These are phyloP conservation scores for Boletus edulis DNA, from an alignment of 768 basidiomycete species.

Conservation along the genomic window DNA sequence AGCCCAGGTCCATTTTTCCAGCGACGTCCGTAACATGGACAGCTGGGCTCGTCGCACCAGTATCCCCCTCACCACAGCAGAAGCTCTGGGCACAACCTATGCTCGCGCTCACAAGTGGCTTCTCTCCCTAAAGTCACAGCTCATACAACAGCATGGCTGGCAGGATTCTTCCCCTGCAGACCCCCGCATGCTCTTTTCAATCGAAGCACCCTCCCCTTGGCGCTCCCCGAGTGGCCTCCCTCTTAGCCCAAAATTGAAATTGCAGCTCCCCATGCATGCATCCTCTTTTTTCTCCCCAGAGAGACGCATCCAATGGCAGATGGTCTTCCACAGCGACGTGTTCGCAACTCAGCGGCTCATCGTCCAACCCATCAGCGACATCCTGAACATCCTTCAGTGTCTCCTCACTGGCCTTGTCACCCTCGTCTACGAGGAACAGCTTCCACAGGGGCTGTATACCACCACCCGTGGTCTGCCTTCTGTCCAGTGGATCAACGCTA, in stretches of 20 bases:
- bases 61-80: slow-evolving; percentile 80
- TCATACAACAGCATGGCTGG: slow-evolving; percentile 72
- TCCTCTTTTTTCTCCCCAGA: slow-evolving; percentile 86
- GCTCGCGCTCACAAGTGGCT: slow-evolving; percentile 80
- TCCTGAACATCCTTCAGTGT: slow-evolving; percentile 66
- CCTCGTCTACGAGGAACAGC: slow-evolving; percentile 70
- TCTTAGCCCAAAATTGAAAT: slow-evolving; percentile 67
- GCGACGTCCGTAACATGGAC: slow-evolving; percentile 79
- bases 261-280: slow-evolving; percentile 76
- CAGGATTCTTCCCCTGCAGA: slow-evolving; percentile 57
- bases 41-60: slow-evolving; percentile 77
- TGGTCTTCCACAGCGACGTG: slow-evolving; percentile 81
- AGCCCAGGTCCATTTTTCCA: slow-evolving; percentile 72
- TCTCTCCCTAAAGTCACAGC: slow-evolving; percentile 54
- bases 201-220: slow-evolving; percentile 78
- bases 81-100: slow-evolving; percentile 77
- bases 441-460: slow-evolving; percentile 66
- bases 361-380: slow-evolving; percentile 66
- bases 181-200: slow-evolving; percentile 71
- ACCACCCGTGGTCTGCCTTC: slow-evolving; percentile 79
- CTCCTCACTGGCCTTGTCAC: slow-evolving; percentile 71
- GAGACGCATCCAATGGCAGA: slow-evolving; percentile 83
- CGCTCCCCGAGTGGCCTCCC: slow-evolving; percentile 74
- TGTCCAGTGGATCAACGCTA: slow-evolving; percentile 70
- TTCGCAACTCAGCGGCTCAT: slow-evolving; percentile 70